phyloP scores from a whole-genome alignment of 306 rosid species.

The Datisca glomerata region DNA sequence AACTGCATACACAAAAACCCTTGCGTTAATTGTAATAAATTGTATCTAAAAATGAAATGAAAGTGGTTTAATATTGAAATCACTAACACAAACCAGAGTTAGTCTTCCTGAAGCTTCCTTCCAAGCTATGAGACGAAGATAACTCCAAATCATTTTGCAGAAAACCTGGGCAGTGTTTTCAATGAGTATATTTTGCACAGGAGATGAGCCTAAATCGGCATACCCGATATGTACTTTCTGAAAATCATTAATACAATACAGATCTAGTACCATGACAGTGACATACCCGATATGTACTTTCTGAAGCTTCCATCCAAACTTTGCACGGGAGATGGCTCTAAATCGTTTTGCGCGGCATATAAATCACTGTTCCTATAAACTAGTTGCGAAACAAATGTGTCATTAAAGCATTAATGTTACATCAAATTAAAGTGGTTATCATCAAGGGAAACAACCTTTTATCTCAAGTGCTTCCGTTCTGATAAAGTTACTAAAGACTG shows the following conservation, averaged over 20 bases:
- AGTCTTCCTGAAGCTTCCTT: constrained; percentile 77
- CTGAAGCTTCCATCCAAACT: constrained; percentile 36
- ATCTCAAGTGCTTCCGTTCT: no score
- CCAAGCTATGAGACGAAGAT: constrained; percentile 62
- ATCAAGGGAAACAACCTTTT: no score
- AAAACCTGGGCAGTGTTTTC: constrained; percentile 33
- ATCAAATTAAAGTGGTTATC: no score
- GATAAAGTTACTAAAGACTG: no score
- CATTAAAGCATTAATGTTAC: no score
- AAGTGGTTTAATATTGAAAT: no score
- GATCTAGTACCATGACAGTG: background rate
- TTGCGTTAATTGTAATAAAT: constrained; percentile 12
- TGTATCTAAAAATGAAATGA: background rate
- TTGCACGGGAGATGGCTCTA: constrained; percentile 22
- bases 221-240: no score
- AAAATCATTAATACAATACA: background rate
- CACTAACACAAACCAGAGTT: constrained; percentile 62
- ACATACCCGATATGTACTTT: constrained; percentile 30
- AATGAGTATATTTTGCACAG: background rate
- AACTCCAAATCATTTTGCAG: constrained; percentile 55
- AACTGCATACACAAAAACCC: constrained; percentile 34
- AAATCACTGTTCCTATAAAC: background rate
- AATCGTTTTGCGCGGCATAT: constrained; percentile 24
- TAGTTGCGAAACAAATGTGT: no score
- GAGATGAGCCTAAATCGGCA: background rate